These are phyloP conservation scores for Kodamaea fukazawae DNA, from an alignment of 805 yeast genomes.

Conservation along the genomic window DNA sequence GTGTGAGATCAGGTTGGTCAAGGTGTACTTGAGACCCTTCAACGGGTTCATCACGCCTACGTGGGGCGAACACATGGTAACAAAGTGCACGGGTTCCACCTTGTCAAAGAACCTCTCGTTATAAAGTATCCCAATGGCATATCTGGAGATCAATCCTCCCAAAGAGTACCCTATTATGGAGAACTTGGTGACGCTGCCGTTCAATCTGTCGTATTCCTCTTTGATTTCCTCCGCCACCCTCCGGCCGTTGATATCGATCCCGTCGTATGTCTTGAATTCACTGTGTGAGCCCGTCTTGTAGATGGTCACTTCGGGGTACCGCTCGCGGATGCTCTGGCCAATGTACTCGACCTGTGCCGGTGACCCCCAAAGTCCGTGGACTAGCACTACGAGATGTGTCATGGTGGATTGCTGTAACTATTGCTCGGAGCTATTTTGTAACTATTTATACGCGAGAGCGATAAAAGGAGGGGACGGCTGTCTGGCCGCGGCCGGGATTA, in stretches of 20 bases:
- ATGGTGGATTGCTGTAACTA: too few relatives aligned
- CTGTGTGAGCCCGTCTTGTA: conserved; percentile 59
- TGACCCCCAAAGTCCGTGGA: conserved; percentile 87
- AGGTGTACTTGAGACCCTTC: conserved; percentile 29
- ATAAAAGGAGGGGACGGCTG: too few relatives aligned
- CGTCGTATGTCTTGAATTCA: conserved; percentile 81
- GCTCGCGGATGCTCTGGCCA: conserved; percentile 38
- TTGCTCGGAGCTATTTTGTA: neutral
- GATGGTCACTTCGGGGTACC: conserved; percentile 28
- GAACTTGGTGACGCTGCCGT: conserved; percentile 51
- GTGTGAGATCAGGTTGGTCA: conserved; percentile 67
- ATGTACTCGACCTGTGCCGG: conserved; percentile 64
- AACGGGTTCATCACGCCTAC: conserved; percentile 60
- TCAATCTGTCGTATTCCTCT: conserved; percentile 17
- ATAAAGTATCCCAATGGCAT: conserved; percentile 70
- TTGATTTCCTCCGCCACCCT: conserved; percentile 68
- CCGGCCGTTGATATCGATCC: conserved; percentile 80
- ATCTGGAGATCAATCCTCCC: conserved; percentile 83
- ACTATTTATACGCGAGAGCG: too few relatives aligned
- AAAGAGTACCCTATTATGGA: conserved; percentile 85
- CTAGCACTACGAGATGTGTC: conserved; percentile 62
- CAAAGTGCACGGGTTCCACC: conserved; percentile 58
- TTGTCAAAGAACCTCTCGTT: conserved; percentile 50
- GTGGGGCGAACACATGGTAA: conserved; percentile 55
- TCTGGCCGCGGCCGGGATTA: too few relatives aligned